Conservation (phyloP, 495 filamentous ascomycete genomes). For the Penicillium chermesinum region DNA sequence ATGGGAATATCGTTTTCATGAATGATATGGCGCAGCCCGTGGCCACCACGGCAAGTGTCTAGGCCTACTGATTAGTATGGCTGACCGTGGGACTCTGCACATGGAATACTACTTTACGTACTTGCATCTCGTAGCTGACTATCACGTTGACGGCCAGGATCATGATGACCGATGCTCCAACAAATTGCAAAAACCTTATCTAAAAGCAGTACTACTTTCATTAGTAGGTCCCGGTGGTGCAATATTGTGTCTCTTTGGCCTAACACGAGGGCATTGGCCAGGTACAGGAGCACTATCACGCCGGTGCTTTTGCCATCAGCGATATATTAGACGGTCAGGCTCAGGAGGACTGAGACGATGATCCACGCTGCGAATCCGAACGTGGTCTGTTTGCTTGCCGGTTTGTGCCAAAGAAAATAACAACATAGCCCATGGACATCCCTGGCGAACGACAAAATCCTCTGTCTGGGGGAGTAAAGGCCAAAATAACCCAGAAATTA, state of each 20-base stretch:
- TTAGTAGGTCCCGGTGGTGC: not conserved
- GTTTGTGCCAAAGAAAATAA: conserved; percentile 60
- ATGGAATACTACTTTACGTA: conserved; percentile 52
- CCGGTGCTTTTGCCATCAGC: conserved; percentile 58
- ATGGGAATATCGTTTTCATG: conserved; percentile 75
- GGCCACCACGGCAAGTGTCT: conserved; percentile 62
- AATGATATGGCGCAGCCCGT: conserved; percentile 68
- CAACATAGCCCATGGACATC: conserved; percentile 74
- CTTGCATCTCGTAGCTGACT: conserved; percentile 70
- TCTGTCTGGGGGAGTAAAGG: conserved; percentile 62
- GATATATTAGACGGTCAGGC: conserved; percentile 70
- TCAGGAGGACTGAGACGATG: conserved; percentile 51
- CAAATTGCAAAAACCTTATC: conserved; percentile 56
- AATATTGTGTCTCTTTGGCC: not conserved
- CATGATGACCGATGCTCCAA: conserved; percentile 55
- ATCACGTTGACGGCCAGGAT: conserved; percentile 67
- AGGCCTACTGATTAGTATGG: conserved; percentile 64
- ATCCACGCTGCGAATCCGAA: conserved; percentile 66
- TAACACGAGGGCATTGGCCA: conserved; percentile 61
- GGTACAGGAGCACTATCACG: conserved; percentile 60
- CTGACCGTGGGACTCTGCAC: conserved; percentile 57
- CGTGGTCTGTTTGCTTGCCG: conserved; percentile 58
- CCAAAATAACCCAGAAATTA: conserved; percentile 67
- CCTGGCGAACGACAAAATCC: conserved; percentile 60
- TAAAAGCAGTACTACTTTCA: conserved; percentile 52